Conservation (phyloP, 169 alveolate genomes). For the Cyclospora cayetanensis region DNA sequence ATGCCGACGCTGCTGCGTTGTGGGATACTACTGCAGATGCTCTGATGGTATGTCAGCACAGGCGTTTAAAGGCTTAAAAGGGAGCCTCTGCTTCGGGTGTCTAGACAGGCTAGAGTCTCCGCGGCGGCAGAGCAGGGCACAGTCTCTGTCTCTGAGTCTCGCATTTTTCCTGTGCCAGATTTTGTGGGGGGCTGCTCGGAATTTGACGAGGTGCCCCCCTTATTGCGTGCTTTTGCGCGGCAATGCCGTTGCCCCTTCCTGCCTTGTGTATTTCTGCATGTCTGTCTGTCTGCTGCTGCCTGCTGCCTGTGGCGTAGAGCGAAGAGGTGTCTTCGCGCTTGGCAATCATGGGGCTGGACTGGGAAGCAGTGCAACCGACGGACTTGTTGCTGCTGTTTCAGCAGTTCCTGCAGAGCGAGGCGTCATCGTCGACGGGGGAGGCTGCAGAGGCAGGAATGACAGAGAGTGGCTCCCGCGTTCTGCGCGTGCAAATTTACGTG, state of each 20-base stretch:
- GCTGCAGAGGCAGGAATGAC: background rate
- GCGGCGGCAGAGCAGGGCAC: too few relatives aligned
- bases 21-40: background rate
- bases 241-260: too few relatives aligned
- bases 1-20: background rate
- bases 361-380: conserved; percentile 95
- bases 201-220: too few relatives aligned
- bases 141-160: too few relatives aligned
- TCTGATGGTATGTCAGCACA: background rate
- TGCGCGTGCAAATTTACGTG: conserved; percentile 92
- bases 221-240: too few relatives aligned
- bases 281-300: background rate
- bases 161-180: too few relatives aligned
- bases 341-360: conserved; percentile 96
- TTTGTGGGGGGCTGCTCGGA: too few relatives aligned
- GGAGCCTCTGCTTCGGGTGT: background rate
- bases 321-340: conserved; percentile 91
- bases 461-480: conserved; percentile 68
- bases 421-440: background rate
- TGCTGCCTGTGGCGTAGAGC: too few relatives aligned
- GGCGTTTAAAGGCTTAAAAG: background rate
- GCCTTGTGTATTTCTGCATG: background rate
- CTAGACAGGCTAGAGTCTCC: too few relatives aligned
- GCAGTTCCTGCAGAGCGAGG: background rate
- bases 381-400: conserved; percentile 94